Base-by-base conservation (phyloP, 2,329 filamentous ascomycete species). In the Cytospora schulzeri region DNA sequence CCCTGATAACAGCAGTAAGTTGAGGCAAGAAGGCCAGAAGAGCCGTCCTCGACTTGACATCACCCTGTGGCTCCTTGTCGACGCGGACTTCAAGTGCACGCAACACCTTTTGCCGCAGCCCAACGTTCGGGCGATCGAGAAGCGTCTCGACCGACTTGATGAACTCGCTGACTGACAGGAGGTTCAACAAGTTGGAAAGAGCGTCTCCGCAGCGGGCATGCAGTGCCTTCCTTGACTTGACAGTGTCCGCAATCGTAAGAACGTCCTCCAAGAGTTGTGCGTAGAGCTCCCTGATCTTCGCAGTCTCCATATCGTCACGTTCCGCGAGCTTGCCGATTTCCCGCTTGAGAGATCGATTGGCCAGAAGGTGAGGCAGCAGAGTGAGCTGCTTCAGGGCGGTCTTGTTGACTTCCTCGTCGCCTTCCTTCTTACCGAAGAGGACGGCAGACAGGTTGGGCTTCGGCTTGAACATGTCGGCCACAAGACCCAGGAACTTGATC, bases 101-200 rank as follows among this genome's bases (percentile, higher is more conserved):
- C 67, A 94, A 85, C 57, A 93, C 91, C 77, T 91, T 93, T 69
- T 90, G 88, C 1, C 91, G 90, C 58, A 94, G 81, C 57, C 91
- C 86, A 69, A 91, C 84, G 68, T 92, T 88, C 7, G 91, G 87
- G 57, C 89, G 86, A 69, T 91, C 86, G 41, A 98, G 86, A 33
- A 99, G 82, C 31, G 88, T 86, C 73, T 96, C 91, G 50, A 96
- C 90, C 12, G 93, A 91, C 74, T 92, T 91, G 75, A 98, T 88
- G 75, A 98, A 95, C 76, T 97, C 92, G 60, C 88, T 84, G 3
- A 94, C 93, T 0, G 93, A 94, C 51, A 97, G 83, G 8, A 97
- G 85, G 68, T 91, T 90, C 58, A 99, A 83, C n/a, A 96, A 80
- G 67, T 90, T 90, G 22, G 91, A 88, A 56, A 98, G 82, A 1